A percentile compares a stretch with the other conserved stretches of the same genome.
phyloP scores from a whole-genome alignment of 2,329 filamentous ascomycete species.

The Colletotrichum eleusines region DNA sequence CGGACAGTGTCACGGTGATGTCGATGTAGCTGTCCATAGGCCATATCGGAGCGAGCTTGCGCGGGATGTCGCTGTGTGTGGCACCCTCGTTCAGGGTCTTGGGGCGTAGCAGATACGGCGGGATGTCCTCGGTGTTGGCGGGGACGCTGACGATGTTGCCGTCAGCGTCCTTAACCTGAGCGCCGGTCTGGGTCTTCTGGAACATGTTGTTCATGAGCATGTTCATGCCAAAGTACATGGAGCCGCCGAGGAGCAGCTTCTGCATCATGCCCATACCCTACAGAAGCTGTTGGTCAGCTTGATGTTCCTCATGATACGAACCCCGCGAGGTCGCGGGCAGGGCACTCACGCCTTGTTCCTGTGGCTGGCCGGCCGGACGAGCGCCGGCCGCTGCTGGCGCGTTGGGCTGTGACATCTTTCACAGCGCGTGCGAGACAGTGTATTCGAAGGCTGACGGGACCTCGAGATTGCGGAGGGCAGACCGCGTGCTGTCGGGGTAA shows the following conservation, averaged over 20 bases:
- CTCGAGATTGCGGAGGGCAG: conserved; percentile 21
- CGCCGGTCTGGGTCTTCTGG: conserved; percentile 60
- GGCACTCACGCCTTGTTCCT: conserved; percentile 41
- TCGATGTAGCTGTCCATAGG: conserved; percentile 82
- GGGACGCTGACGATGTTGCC: conserved; percentile 67
- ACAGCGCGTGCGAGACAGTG: not conserved
- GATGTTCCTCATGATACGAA: conserved; percentile 10
- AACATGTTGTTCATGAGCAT: conserved; percentile 66
- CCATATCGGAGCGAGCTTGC: conserved; percentile 89
- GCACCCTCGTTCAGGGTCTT: conserved; percentile 70
- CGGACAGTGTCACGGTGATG: conserved; percentile 85
- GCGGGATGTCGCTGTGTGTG: conserved; percentile 73
- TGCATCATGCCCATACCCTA: conserved; percentile 58
- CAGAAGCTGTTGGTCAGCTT: conserved; percentile 21
- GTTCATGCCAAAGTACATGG: conserved; percentile 71
- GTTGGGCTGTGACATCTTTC: conserved; percentile 34
- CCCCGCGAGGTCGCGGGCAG: not conserved
- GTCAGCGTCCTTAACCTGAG: conserved; percentile 62
- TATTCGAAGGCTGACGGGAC: not conserved
- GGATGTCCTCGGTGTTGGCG: conserved; percentile 68
- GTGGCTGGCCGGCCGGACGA: conserved; percentile 21
- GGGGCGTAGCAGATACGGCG: conserved; percentile 75
- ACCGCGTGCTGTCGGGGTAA: conserved; percentile 22
- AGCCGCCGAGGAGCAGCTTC: conserved; percentile 62
- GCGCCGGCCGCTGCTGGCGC: conserved; percentile 29